Conservation (phyloP, 306 rosid species). For the Medicago ruthenica region DNA sequence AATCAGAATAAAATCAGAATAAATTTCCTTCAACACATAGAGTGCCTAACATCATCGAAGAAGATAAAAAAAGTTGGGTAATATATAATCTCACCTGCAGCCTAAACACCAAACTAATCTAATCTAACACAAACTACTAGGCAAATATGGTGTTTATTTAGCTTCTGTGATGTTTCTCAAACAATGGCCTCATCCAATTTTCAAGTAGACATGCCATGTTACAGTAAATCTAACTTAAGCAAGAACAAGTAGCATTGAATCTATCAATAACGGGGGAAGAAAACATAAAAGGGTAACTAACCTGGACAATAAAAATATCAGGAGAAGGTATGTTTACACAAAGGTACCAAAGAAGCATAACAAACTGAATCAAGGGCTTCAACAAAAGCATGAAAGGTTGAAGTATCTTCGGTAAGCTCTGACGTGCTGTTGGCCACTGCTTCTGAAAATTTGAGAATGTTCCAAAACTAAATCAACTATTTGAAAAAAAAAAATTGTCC, state of each 20-base stretch:
- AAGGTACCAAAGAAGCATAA: constrained; percentile 90
- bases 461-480: constrained; percentile 35
- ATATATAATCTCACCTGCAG: constrained; percentile 11
- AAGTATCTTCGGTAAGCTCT: constrained; percentile 65
- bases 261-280: constrained; percentile 9
- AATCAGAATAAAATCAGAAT: constrained; percentile 10
- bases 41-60: constrained; percentile 32
- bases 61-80: constrained; percentile 27
- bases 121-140: constrained; percentile 14
- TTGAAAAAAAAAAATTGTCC: constrained; percentile 7
- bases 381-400: constrained; percentile 67
- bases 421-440: constrained; percentile 68
- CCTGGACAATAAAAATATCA: constrained; percentile 90
- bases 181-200: constrained; percentile 14
- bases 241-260: constrained; percentile 13
- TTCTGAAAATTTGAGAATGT: constrained; percentile 58
- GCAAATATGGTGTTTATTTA: neutral
- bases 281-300: constrained; percentile 42
- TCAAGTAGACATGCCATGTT: neutral
- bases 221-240: constrained; percentile 10
- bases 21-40: neutral
- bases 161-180: constrained; percentile 23
- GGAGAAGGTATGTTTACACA: constrained; percentile 75
- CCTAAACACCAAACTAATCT: constrained; percentile 27
- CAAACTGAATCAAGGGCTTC: constrained; percentile 78